Base-by-base conservation (phyloP, 371 early-diverging fungal species). In the Syncephalis fuscata region DNA sequence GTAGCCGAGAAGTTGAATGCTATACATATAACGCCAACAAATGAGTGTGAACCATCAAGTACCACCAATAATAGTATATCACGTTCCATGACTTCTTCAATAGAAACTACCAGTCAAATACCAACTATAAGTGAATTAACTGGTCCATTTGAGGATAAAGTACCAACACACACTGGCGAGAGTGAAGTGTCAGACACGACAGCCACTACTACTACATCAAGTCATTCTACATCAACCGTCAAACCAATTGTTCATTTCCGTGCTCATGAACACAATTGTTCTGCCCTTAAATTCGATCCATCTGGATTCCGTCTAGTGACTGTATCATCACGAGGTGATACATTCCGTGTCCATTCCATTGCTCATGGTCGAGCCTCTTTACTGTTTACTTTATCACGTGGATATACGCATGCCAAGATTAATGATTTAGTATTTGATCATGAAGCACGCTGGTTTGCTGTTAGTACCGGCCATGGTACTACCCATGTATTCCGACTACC, bases 361-460 rank as follows among this genome's bases (percentile, higher is more conserved):
- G 42, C 57, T 22, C 56, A 52, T 24, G 44, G 56, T 19, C 50
- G 45, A 39, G 26, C 45, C 20, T 41, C 39, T 25, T 38, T 16
- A 1, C 45, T 24, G 3, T 83, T 80, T 48, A 76, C 73, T 44
- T 67, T 85, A 37, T 68, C 78, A 0, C 75, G 88, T 17, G 88
- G 88, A 7, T 79, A 74, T 49, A 85, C 86, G 0, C 72, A 76
- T 53, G 88, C 85, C 2, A 71, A 65, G 17, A 74, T 88, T 14
- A 81, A 80, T 49, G 73, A 78, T 48, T 71, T 80, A 41, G 65
- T 72, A 16, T 81, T 80, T 53, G 78, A 78, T 15, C 52, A 62
- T n/a, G 82, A 85, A 50, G 77, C 79, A 19, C 68, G 69, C 38
- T 88, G 88, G 88, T 71, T 82, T 41, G 77, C 77, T 0, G 80